Evolutionary conservation across 805 yeast species (phyloP), one percentile per base, ranked within the genome.

Genomic region (Sugiyamaella boreocaroliniensis): DNA sequence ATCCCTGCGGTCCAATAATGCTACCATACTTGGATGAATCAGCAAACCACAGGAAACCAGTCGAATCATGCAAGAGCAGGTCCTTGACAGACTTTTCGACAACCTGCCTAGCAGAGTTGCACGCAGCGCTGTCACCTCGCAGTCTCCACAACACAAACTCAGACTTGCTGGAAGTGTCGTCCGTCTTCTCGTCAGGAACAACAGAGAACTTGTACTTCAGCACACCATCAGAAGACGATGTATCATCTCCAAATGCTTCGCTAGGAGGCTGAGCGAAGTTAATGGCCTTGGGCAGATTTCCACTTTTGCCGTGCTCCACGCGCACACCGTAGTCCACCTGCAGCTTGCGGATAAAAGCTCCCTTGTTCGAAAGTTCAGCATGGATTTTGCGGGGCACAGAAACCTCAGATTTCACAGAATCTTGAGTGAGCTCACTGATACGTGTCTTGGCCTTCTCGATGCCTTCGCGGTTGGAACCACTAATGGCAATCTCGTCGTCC

Each of bases 1-100:
- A 69, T 46, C 96, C 96, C 59, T 80, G 83, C 14, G 88, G 81
- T 8, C 96, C 96, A 57, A 89, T 79, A 50, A 88, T 73, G 65
- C 75, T 78, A 53, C 84, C 77, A 67, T 85, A 84, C 45, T 66
- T 65, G 26, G 69, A 64, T 12, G 80, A 69, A 53, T 79, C 75
- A 43, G 78, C 68, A 41, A 80, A 69, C 77, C 85, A 84, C 55
- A 85, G 69, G 78, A 80, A 86, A 12, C 83, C 93, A 47, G 71
- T 72, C 43, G 71, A 62, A 44, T 75, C 74, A 49, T 79, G 80
- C 19, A 63, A 61, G 53, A 72, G 63, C 49, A 80, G 80, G 43
- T 68, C 66, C 29, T 68, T 76, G 59, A 86, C 68, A 52, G 80
- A 71, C 22, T 71, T 71, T 56, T 78, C 71, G 54, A 88, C 73